Evolutionary conservation across 208 protist species (phyloP), one percentile per base, ranked within the genome.

Genomic region (Trypanosoma vivax): DNA sequence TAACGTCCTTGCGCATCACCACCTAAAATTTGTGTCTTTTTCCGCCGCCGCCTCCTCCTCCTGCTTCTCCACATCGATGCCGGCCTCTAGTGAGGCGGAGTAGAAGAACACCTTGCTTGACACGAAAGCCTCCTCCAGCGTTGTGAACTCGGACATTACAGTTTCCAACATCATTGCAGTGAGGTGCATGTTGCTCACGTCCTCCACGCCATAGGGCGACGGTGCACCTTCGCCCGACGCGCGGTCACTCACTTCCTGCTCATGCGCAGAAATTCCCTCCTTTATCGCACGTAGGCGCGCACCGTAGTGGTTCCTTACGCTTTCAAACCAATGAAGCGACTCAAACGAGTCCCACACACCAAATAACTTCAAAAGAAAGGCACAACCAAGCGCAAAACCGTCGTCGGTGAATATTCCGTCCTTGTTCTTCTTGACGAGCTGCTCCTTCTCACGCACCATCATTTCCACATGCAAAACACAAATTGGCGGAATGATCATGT

Each of bases 251-350:
- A 21, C 23, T 18, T 55, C 46, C 23, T 56, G 47, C 13, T 54
- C 41, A 25, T 52, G 56, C 47, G 65, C 51, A 34, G 61, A 41
- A 50, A 81, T 73, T 16, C 55, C 51, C 19, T 65, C 37, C 21
- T 60, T 43, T 30, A 73, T 67, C 1, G 41, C 45, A 11, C 46
- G 31, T 21, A 70, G 60, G 23, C 70, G 59, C 28, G 35, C 43
- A 21, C 37, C 48, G 28, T 79, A 83, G 59, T 65, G 60, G 21
- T 76, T 56, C n/a, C 43, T 30, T 13, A 74, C 53, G 35, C 52
- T 55, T 16, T 97, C 79, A 57, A 97, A 98, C 96, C 96, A 98
- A 70, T 98, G 96, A 29, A 99, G 81, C 18, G 88, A 76, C 40
- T 97, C 96, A 61, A 98, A 98, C 4, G 58, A 23, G 6, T 74